These are phyloP conservation scores for Xylaria sp. DNA, from an alignment of 2,329 filamentous ascomycete species.

Conservation along the genomic window DNA sequence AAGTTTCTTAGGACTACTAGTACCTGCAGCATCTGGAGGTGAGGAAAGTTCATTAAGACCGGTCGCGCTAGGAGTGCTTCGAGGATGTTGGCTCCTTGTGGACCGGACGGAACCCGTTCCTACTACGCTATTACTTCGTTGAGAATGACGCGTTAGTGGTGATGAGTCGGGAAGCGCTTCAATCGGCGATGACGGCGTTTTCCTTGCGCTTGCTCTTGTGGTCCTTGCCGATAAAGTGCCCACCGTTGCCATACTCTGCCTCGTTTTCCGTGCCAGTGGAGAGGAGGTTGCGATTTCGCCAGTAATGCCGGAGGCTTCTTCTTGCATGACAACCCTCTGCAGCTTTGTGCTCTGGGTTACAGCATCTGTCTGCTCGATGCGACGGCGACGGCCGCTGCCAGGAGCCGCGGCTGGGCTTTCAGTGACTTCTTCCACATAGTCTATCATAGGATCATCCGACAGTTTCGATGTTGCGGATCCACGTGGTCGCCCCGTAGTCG, in stretches of 20 bases:
- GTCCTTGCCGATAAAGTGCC: slow-evolving; percentile 48
- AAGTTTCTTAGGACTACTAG: slow-evolving; percentile 45
- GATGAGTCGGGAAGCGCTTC: slow-evolving; percentile 41
- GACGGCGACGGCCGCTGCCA: slow-evolving; percentile 64
- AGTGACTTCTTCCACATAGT: slow-evolving; percentile 56
- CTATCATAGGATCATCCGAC: slow-evolving; percentile 36
- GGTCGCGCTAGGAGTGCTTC: slow-evolving; percentile 38
- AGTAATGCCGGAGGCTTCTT: slow-evolving; percentile 46
- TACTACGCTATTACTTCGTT: slow-evolving; percentile 40
- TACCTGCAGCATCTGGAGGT: slow-evolving; percentile 46
- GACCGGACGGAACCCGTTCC: slow-evolving; percentile 43
- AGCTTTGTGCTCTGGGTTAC: slow-evolving; percentile 57
- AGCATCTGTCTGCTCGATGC: slow-evolving; percentile 51
- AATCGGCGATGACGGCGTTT: slow-evolving; percentile 33
- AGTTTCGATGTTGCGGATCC: slow-evolving; percentile 40
- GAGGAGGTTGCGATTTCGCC: slow-evolving; percentile 54
- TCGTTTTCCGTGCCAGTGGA: slow-evolving; percentile 57
- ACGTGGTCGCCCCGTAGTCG: slow-evolving; percentile 37
- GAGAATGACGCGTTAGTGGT: slow-evolving; percentile 38
- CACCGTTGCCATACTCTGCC: slow-evolving; percentile 49
- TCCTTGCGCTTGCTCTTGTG: slow-evolving; percentile 42
- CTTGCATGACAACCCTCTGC: slow-evolving; percentile 53
- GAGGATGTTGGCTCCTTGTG: slow-evolving; percentile 41
- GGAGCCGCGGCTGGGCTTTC: slow-evolving; percentile 67
- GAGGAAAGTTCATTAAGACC: slow-evolving; percentile 43